phyloP scores from a whole-genome alignment of 768 basidiomycete genomes.

The Naganishia vishniacii region DNA sequence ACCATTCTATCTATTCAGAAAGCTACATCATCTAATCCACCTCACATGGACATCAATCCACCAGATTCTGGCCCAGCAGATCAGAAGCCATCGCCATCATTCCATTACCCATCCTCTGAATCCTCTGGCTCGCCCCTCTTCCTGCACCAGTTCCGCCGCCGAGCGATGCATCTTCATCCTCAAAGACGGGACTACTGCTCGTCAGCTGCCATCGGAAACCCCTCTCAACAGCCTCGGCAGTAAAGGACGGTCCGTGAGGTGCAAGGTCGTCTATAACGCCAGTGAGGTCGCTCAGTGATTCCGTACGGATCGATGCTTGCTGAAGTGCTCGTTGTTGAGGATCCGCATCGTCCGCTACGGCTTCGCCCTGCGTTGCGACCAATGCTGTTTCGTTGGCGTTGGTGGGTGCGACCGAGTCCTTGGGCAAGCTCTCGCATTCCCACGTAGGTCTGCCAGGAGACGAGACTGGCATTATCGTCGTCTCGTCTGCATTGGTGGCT shows the following conservation, averaged over 20 bases:
- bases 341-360: too few species aligned
- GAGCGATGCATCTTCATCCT: too few species aligned
- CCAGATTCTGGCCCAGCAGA: not conserved
- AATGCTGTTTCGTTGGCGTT: too few species aligned
- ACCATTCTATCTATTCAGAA: too few species aligned
- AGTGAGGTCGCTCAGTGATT: not conserved
- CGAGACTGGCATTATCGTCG: not conserved
- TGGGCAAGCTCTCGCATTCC: not conserved
- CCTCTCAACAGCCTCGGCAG: too few species aligned
- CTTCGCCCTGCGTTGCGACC: too few species aligned
- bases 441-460: not conserved
- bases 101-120: not conserved
- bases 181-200: not conserved
- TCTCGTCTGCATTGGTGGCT: not conserved
- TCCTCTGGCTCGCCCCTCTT: not conserved
- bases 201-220: too few species aligned
- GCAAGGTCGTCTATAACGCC: constrained; percentile 12
- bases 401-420: not conserved
- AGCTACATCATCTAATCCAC: not conserved
- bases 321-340: not conserved
- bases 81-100: not conserved
- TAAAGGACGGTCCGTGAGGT: too few species aligned
- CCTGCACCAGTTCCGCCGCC: not conserved
- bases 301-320: not conserved
- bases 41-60: too few species aligned